Percentiles rank a stretch among this genome's conserved stretches.
These are phyloP conservation scores for Nemania bipapillata DNA, from an alignment of 2,329 filamentous ascomycete genomes.

Conservation along the genomic window DNA sequence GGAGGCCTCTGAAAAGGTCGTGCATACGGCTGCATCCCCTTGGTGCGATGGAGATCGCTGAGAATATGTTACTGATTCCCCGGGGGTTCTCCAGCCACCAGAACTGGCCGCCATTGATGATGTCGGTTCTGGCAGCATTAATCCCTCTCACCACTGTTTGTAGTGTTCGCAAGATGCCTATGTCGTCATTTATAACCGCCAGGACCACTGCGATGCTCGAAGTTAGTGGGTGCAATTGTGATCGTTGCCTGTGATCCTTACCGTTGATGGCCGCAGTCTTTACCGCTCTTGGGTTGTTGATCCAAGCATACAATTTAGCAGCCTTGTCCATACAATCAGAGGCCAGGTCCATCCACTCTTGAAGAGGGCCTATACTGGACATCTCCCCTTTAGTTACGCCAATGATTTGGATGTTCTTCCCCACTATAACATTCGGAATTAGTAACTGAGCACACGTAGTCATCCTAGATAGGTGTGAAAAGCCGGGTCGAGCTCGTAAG, in stretches of 20 bases:
- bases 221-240: background rate
- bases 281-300: conserved; percentile 12
- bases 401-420: conserved; percentile 47
- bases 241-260: background rate
- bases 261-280: conserved; percentile 34
- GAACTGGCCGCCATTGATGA: conserved; percentile 47
- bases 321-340: conserved; percentile 34
- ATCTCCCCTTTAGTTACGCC: conserved; percentile 19
- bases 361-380: conserved; percentile 28
- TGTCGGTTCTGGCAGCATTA: conserved; percentile 41
- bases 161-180: conserved; percentile 26
- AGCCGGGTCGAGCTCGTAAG: background rate
- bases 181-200: conserved; percentile 43
- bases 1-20: conserved; percentile 45
- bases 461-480: background rate
- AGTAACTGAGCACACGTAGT: background rate
- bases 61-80: conserved; percentile 52
- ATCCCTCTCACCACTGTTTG: conserved; percentile 44
- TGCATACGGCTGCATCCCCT: conserved; percentile 37
- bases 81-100: conserved; percentile 52
- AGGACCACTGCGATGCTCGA: conserved; percentile 32
- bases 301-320: conserved; percentile 28
- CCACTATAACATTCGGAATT: conserved; percentile 28
- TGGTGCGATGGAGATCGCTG: conserved; percentile 48
- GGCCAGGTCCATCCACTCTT: conserved; percentile 36